These are phyloP conservation scores for Salvia sclarea DNA, from an alignment of 305 asterid species.

Conservation along the genomic window DNA sequence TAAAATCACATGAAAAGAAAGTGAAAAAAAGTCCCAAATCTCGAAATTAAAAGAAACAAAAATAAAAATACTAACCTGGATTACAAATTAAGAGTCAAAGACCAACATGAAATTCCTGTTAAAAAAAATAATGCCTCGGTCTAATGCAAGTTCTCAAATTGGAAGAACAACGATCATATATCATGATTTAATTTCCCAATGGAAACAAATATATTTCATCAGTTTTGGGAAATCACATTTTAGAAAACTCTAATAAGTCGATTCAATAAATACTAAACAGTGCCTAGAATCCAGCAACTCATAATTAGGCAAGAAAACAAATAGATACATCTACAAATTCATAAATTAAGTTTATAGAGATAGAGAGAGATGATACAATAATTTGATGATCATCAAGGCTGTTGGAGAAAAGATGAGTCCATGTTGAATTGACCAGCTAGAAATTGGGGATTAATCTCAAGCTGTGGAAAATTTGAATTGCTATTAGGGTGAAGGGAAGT, in stretches of 20 bases:
- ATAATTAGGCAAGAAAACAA: constrained; percentile 2
- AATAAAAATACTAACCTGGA: too few species aligned
- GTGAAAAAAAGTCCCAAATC: too few species aligned
- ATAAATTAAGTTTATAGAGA: neutral
- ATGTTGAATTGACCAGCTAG: constrained; percentile 30
- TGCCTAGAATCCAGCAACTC: constrained; percentile 7
- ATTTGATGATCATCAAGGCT: constrained; percentile 25
- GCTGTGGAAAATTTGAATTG: constrained; percentile 28
- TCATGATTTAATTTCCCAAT: neutral
- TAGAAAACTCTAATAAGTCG: neutral
- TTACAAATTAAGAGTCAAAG: too few species aligned
- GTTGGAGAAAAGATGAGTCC: constrained; percentile 36
- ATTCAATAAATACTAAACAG: constrained; percentile 13
- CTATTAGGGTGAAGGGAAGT: neutral
- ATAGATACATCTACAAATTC: neutral
- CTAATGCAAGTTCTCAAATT: neutral
- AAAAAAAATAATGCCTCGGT: too few species aligned
- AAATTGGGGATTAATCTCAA: constrained; percentile 26
- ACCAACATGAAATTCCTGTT: too few species aligned
- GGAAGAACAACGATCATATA: constrained; percentile 8
- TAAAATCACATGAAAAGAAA: too few species aligned
- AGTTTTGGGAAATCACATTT: constrained; percentile 3
- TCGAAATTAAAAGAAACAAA: too few species aligned
- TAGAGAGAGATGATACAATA: neutral
- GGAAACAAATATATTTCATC: neutral